Conservation (phyloP, 306 rosid genomes). For the Mimosa pudica region DNA sequence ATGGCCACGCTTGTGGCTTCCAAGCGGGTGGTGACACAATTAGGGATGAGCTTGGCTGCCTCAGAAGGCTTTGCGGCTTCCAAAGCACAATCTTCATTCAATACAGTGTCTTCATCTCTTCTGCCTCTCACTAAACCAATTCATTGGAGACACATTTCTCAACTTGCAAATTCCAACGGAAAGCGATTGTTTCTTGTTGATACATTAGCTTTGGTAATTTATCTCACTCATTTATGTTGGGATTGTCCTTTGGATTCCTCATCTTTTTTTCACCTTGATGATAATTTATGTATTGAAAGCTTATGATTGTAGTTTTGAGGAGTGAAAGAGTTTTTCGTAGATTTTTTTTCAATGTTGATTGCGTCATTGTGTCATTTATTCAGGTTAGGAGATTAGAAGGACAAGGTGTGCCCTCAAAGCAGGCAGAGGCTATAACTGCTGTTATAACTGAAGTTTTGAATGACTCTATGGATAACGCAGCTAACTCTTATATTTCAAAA, state of each 20-base stretch:
- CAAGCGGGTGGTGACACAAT: conserved; percentile 48
- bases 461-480: conserved; percentile 67
- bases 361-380: conserved; percentile 5
- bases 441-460: conserved; percentile 72
- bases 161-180: conserved; percentile 62
- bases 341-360: neutral
- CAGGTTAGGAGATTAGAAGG: conserved; percentile 77
- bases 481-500: conserved; percentile 66
- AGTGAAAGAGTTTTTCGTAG: neutral
- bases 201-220: conserved; percentile 68
- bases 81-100: conserved; percentile 21
- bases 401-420: conserved; percentile 70
- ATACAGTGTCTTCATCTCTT: conserved; percentile 34
- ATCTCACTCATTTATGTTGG: neutral
- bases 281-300: neutral
- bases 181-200: conserved; percentile 70
- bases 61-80: conserved; percentile 38
- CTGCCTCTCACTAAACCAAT: conserved; percentile 17
- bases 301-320: neutral
- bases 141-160: conserved; percentile 36
- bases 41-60: conserved; percentile 39
- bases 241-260: neutral
- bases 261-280: neutral
- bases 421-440: conserved; percentile 78
- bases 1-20: conserved; percentile 63